These are phyloP conservation scores for Ephemerocybe angulata DNA, from an alignment of 768 basidiomycete species.

Conservation along the genomic window DNA sequence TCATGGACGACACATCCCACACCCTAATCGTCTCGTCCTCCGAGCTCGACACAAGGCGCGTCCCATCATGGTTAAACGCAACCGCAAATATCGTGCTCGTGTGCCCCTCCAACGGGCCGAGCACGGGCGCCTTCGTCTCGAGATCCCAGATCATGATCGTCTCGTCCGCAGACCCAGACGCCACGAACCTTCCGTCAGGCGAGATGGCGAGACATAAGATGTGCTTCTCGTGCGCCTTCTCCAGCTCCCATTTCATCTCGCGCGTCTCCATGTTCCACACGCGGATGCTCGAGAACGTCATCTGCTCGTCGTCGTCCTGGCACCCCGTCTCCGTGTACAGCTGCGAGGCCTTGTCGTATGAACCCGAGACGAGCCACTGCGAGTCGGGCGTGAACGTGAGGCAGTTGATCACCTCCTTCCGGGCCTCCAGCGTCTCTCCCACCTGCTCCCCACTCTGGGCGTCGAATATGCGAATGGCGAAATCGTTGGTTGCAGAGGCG, in stretches of 20 bases:
- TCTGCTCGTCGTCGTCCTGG: neutral
- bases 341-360: conserved; percentile 15
- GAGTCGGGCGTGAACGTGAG: conserved; percentile 20
- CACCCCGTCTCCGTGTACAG: conserved; percentile 12
- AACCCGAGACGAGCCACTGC: conserved; percentile 15
- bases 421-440: conserved; percentile 28
- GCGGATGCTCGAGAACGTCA: neutral
- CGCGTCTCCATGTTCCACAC: conserved; percentile 9
- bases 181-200: conserved; percentile 11
- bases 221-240: conserved; percentile 1
- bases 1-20: conserved; percentile 15
- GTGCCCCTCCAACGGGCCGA: conserved; percentile 18
- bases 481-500: conserved; percentile 16
- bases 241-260: conserved; percentile 3
- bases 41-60: conserved; percentile 13
- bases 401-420: conserved; percentile 7
- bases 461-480: conserved; percentile 20
- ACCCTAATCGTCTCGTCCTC: conserved; percentile 19
- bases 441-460: conserved; percentile 13
- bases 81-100: conserved; percentile 12
- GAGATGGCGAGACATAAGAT: conserved; percentile 10
- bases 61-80: conserved; percentile 18
- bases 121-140: conserved; percentile 8
- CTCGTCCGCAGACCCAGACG: conserved; percentile 15
- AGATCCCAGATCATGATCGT: conserved; percentile 19